Evolutionary conservation across 2,329 filamentous ascomycete genomes (phyloP).

Genomic region (Aureobasidium uvarum): DNA sequence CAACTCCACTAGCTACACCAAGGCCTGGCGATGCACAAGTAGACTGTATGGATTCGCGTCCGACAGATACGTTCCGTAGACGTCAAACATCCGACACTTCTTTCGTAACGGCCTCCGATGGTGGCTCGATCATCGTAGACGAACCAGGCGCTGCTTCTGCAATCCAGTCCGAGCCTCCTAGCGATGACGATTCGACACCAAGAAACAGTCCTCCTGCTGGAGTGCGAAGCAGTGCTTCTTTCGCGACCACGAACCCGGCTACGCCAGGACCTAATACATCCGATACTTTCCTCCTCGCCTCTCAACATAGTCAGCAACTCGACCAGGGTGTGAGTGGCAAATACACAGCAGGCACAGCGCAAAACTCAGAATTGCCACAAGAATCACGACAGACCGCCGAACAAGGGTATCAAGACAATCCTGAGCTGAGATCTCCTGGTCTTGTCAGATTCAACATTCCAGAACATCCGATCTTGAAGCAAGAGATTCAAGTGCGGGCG

Average conservation of each 20-base stretch:
- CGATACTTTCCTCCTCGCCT: slow-evolving; percentile 13
- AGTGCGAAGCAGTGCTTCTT: slow-evolving; percentile 16
- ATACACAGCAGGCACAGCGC: neutral
- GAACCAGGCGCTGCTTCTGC: neutral
- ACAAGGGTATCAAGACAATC: neutral
- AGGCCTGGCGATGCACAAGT: neutral
- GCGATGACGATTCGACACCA: neutral
- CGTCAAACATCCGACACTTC: slow-evolving; percentile 18
- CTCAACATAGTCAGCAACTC: slow-evolving; percentile 6
- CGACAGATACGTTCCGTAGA: slow-evolving; percentile 14
- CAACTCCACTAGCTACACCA: neutral
- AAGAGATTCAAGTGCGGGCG: slow-evolving; percentile 42
- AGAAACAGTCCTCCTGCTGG: neutral
- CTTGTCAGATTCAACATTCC: slow-evolving; percentile 47
- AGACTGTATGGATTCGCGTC: neutral
- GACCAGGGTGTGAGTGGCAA: neutral
- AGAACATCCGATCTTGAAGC: slow-evolving; percentile 40
- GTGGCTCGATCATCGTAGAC: slow-evolving; percentile 18
- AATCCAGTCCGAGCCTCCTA: neutral
- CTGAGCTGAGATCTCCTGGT: slow-evolving; percentile 4
- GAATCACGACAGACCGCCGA: neutral
- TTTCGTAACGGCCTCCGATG: slow-evolving; percentile 22
- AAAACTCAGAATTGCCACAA: neutral
- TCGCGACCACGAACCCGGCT: neutral
- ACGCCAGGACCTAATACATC: slow-evolving; percentile 16